Evolutionary conservation across 176 grass and related monocot genomes (phyloP).

Genomic region (Aegilops umbellulata): DNA sequence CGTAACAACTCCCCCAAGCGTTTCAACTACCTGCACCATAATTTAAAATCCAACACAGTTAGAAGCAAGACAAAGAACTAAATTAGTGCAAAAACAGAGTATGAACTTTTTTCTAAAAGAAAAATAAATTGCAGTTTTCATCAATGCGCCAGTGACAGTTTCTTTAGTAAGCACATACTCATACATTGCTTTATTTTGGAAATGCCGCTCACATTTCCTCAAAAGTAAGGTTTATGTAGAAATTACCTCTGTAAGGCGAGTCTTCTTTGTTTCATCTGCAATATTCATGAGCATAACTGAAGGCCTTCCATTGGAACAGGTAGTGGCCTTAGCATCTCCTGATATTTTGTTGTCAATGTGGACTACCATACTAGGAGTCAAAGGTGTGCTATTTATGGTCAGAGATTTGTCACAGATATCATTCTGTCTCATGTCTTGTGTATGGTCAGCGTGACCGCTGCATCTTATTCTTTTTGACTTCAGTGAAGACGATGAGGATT

Average conservation of each 20-base stretch:
- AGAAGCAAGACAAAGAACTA: background rate
- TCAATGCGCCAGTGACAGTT: background rate
- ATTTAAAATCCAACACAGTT: background rate
- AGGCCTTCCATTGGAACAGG: constrained; percentile 24
- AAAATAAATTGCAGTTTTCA: background rate
- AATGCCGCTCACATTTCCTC: background rate
- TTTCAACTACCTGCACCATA: constrained; percentile 60
- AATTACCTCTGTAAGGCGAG: constrained; percentile 67
- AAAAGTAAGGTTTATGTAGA: background rate
- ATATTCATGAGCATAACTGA: constrained; percentile 92
- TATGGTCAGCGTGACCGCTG: constrained; percentile 23
- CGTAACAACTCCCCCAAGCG: constrained; percentile 61
- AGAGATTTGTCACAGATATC: constrained; percentile 14
- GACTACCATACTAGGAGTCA: constrained; percentile 10
- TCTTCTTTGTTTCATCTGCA: constrained; percentile 75
- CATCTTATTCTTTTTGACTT: constrained; percentile 86
- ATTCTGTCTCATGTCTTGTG: constrained; percentile 31
- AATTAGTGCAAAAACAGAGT: constrained; percentile 1
- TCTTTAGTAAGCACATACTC: background rate
- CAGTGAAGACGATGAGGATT: constrained; percentile 67
- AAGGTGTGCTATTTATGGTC: background rate
- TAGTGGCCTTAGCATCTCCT: constrained; percentile 22
- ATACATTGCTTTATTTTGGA: background rate
- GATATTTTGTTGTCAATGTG: constrained; percentile 27
- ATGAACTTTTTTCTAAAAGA: background rate